A percentile compares a stretch with the other conserved stretches of the same genome.
Conservation (phyloP, 192 early-diverging fungal species). For the Backusella luteola region DNA sequence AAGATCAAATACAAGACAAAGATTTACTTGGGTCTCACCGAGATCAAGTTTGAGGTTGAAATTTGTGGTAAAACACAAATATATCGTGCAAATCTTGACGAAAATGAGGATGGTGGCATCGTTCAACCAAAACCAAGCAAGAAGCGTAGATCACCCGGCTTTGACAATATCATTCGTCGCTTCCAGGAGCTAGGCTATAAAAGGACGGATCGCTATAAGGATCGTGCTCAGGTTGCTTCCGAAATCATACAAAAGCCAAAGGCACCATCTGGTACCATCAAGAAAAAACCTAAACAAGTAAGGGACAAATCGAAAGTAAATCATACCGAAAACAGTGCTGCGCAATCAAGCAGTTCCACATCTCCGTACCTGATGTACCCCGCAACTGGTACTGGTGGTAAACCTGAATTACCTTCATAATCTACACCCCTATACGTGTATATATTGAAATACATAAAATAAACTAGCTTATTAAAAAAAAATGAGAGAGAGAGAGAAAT, state of each 20-base stretch:
- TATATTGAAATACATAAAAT: too few species aligned
- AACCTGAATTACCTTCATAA: too few species aligned
- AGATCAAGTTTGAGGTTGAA: constrained; percentile 37
- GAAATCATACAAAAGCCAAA: neutral
- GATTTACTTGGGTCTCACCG: constrained; percentile 41
- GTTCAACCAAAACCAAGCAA: neutral
- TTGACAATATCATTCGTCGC: neutral
- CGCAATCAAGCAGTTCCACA: too few species aligned
- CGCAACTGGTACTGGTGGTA: too few species aligned
- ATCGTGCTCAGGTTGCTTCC: neutral
- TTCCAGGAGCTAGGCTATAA: neutral
- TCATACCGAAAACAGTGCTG: neutral
- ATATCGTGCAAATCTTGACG: neutral
- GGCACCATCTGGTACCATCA: neutral
- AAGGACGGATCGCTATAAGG: neutral
- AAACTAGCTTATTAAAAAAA: too few species aligned
- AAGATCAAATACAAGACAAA: constrained; percentile 39
- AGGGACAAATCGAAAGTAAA: neutral
- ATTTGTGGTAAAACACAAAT: neutral
- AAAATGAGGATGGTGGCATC: neutral
- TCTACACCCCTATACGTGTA: too few species aligned
- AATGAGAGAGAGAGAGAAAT: too few species aligned
- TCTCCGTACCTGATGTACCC: too few species aligned
- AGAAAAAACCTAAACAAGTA: neutral
- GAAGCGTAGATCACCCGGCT: neutral